A percentile compares a stretch with the other conserved stretches of the same genome.
phyloP scores from a whole-genome alignment of 768 basidiomycete species.

The Galerina sulciceps region DNA sequence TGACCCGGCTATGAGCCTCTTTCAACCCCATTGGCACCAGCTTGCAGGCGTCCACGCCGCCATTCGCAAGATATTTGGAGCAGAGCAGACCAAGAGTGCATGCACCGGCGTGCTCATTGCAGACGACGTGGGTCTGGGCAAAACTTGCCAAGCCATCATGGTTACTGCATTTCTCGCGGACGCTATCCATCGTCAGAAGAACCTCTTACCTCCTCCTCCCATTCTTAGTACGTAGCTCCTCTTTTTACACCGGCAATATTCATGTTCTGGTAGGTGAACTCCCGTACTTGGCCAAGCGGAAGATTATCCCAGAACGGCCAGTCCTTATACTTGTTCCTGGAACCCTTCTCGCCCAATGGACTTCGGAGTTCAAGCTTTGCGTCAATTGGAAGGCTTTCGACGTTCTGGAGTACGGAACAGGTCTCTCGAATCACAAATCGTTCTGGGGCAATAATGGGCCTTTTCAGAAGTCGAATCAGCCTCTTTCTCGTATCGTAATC shows the following conservation, averaged over 20 bases:
- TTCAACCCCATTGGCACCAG: conserved; percentile 31
- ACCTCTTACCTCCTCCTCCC: neutral
- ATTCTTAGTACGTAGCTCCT: conserved; percentile 1
- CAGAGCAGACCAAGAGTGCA: neutral
- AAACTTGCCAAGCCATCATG: conserved; percentile 26
- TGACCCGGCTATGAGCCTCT: neutral
- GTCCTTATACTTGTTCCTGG: conserved; percentile 28
- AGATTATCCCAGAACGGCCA: conserved; percentile 13
- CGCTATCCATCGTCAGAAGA: neutral
- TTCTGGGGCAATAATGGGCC: conserved; percentile 27
- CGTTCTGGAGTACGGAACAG: conserved; percentile 26
- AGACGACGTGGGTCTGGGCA: conserved; percentile 36
- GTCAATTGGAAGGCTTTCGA: conserved; percentile 19
- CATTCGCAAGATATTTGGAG: conserved; percentile 13
- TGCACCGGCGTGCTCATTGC: conserved; percentile 22
- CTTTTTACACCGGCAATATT: neutral
- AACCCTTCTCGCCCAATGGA: conserved; percentile 27
- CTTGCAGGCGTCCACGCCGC: conserved; percentile 24
- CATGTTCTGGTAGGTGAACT: neutral
- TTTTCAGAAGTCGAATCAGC: conserved; percentile 8
- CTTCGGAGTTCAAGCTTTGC: conserved; percentile 16
- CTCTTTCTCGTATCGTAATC: conserved; percentile 16
- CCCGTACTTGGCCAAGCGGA: neutral
- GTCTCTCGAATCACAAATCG: neutral
- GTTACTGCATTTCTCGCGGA: conserved; percentile 24